These are phyloP conservation scores for Neonectria ditissima DNA, from an alignment of 2,329 filamentous ascomycete genomes.

Conservation along the genomic window DNA sequence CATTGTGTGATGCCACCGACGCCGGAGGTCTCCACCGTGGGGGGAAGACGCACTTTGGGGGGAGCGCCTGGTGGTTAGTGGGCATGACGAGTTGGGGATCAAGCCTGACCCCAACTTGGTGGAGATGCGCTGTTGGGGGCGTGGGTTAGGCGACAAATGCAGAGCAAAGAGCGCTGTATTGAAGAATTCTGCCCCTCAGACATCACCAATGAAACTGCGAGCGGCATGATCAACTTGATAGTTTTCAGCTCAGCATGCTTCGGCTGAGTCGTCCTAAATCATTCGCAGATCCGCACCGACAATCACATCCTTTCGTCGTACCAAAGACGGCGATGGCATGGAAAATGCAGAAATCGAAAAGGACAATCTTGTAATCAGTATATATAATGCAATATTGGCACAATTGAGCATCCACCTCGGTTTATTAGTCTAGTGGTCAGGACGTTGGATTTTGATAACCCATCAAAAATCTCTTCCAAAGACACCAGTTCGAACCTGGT, in stretches of 20 bases:
- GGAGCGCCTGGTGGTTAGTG: background rate
- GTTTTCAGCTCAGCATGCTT: background rate
- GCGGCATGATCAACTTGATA: too few relatives aligned
- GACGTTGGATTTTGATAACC: background rate
- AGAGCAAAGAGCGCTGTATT: too few relatives aligned
- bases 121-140: background rate
- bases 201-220: too few relatives aligned
- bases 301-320: too few relatives aligned
- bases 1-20: constrained; percentile 12
- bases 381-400: too few relatives aligned
- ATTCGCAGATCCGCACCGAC: too few relatives aligned
- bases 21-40: constrained; percentile 25
- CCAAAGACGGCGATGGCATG: too few relatives aligned
- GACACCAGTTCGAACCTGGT: background rate
- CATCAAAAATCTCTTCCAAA: background rate
- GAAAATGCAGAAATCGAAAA: too few relatives aligned
- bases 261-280: too few relatives aligned
- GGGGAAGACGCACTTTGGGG: background rate
- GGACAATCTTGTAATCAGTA: too few relatives aligned
- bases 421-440: background rate
- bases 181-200: too few relatives aligned
- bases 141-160: too few relatives aligned
- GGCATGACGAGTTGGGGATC: background rate
- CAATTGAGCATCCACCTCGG: background rate
- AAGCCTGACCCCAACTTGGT: background rate